Evolutionary conservation across 2,329 filamentous ascomycete genomes (phyloP).

Genomic region (Arthrobotrys iridis): DNA sequence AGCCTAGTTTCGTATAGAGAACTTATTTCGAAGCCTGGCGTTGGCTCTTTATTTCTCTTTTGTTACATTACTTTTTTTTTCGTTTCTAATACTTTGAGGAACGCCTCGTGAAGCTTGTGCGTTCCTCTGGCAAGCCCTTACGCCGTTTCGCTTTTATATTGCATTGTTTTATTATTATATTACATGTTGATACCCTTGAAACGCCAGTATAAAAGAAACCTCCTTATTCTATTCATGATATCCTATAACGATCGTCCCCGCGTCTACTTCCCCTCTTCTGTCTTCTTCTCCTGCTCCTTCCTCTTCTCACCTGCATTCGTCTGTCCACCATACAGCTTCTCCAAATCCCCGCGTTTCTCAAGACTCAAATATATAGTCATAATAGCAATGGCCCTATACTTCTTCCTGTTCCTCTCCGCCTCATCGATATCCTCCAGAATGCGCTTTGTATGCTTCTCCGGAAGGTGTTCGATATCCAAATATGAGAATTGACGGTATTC

Average conservation of each 20-base stretch:
- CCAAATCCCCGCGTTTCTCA: conserved; percentile 30
- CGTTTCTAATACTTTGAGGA: not conserved
- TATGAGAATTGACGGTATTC: conserved; percentile 39
- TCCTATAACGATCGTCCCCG: not conserved
- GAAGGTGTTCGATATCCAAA: conserved; percentile 36
- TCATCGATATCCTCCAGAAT: conserved; percentile 45
- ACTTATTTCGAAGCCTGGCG: too few species aligned
- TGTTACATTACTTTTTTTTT: not conserved
- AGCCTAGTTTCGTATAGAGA: too few species aligned
- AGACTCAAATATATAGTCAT: conserved; percentile 49
- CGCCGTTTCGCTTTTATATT: too few species aligned
- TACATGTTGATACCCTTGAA: too few species aligned
- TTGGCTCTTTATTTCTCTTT: too few species aligned
- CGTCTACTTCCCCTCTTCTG: not conserved
- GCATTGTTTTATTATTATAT: too few species aligned
- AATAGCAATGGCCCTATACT: conserved; percentile 40
- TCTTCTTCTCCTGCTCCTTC: not conserved
- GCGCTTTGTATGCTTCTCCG: conserved; percentile 37
- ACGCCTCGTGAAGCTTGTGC: not conserved
- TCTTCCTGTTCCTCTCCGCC: conserved; percentile 45
- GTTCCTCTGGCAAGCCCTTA: too few species aligned
- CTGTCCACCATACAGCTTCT: conserved; percentile 37
- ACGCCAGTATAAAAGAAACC: not conserved
- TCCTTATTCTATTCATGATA: not conserved
- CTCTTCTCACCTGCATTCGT: conserved; percentile 30